Percentiles rank a stretch among this genome's conserved stretches.
Evolutionary conservation across 495 filamentous ascomycete genomes (phyloP).

Genomic region (Sordaria brevicollis): DNA sequence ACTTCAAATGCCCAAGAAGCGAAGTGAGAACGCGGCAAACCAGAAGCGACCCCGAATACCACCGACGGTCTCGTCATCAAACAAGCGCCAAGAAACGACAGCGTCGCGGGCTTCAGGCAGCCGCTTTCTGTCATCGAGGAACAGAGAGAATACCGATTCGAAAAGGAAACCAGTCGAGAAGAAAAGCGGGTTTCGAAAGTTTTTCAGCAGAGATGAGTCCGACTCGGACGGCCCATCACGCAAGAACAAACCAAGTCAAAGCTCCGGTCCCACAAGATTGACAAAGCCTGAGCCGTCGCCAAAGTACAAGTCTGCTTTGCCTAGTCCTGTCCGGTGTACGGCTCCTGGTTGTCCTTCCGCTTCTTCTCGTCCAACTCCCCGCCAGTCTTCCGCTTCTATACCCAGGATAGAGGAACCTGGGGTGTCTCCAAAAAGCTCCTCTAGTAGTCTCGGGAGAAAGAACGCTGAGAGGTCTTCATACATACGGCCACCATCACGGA

Average conservation of each 20-base stretch:
- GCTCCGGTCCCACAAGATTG: background rate
- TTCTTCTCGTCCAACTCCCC: constrained; percentile 1
- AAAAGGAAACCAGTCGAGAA: constrained; percentile 15
- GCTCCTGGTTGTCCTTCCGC: constrained; percentile 14
- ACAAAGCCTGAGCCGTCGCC: background rate
- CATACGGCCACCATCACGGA: constrained; percentile 23
- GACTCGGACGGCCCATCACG: constrained; percentile 13
- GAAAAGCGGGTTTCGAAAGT: constrained; percentile 20
- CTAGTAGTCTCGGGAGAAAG: background rate
- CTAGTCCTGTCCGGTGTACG: background rate
- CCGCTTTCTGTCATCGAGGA: constrained; percentile 14
- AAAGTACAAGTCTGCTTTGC: background rate
- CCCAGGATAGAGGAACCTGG: constrained; percentile 27
- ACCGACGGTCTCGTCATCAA: constrained; percentile 8
- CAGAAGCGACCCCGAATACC: constrained; percentile 34
- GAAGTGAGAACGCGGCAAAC: constrained; percentile 26
- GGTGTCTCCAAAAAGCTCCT: constrained; percentile 25
- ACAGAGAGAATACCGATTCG: constrained; percentile 6
- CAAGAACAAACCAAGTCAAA: constrained; percentile 12
- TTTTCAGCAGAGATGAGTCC: constrained; percentile 21
- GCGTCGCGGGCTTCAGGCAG: constrained; percentile 14
- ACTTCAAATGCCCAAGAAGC: constrained; percentile 4
- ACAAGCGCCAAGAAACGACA: constrained; percentile 11
- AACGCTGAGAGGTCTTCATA: constrained; percentile 18
- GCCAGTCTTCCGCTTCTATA: constrained; percentile 12